Evolutionary conservation across 306 rosid genomes (phyloP).

Genomic region (Sindora glabra): DNA sequence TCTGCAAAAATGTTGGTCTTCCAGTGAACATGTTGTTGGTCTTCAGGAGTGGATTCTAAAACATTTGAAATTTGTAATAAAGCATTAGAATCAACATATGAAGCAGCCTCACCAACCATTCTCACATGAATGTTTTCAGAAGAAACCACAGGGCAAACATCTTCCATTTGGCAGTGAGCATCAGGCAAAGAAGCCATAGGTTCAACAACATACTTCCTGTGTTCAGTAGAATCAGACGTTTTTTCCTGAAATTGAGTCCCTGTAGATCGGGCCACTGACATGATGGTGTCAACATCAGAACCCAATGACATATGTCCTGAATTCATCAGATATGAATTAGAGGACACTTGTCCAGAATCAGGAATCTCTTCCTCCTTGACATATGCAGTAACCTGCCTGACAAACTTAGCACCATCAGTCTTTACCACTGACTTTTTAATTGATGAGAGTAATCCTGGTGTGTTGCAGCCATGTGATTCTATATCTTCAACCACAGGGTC

Average conservation of each 20-base stretch:
- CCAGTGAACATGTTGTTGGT: constrained; percentile 20
- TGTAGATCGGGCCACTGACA: constrained; percentile 12
- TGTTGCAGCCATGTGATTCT: constrained; percentile 30
- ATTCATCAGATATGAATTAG: too few species aligned
- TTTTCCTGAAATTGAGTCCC: constrained; percentile 29
- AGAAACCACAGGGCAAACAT: constrained; percentile 18
- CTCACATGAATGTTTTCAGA: constrained; percentile 26
- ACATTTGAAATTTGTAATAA: constrained; percentile 22
- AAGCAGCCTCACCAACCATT: constrained; percentile 26
- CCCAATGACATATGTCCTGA: constrained; percentile 16
- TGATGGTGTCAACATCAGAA: constrained; percentile 27
- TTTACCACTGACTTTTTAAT: constrained; percentile 28
- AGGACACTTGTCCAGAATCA: constrained; percentile 30
- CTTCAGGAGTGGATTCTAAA: constrained; percentile 29
- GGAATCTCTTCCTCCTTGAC: constrained; percentile 28
- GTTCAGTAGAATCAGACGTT: constrained; percentile 11
- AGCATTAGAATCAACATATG: constrained; percentile 29
- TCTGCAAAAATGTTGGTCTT: constrained; percentile 19
- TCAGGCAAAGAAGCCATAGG: constrained; percentile 17
- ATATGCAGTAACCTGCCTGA: constrained; percentile 17
- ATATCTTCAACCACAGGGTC: constrained; percentile 39
- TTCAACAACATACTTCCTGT: constrained; percentile 28
- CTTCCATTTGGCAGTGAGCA: constrained; percentile 19
- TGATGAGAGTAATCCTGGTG: constrained; percentile 27
- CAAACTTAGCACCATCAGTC: constrained; percentile 24